phyloP scores from a whole-genome alignment of 306 rosid genomes.

The Castanea mollissima region DNA sequence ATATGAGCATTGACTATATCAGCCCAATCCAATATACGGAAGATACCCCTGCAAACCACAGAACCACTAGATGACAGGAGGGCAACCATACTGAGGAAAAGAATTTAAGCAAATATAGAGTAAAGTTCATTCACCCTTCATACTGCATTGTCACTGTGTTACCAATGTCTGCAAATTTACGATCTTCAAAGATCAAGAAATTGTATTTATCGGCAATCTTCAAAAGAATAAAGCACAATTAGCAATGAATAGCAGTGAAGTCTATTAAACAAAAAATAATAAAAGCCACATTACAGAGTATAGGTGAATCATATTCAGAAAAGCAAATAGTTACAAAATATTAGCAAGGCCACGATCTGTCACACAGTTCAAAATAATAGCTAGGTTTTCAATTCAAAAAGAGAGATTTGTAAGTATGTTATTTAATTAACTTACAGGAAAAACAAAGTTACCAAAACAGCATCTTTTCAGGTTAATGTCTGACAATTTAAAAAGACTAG shows the following conservation, averaged over 20 bases:
- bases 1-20: constrained; percentile 91
- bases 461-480: no score
- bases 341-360: not conserved
- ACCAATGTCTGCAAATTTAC: constrained; percentile 93
- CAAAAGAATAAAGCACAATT: constrained; percentile 27
- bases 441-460: not conserved
- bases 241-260: constrained; percentile 16
- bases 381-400: not conserved
- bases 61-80: constrained; percentile 9
- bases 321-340: not conserved
- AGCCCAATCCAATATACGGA: constrained; percentile 92
- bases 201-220: constrained; percentile 85
- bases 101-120: not conserved
- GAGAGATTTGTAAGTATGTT: not conserved
- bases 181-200: constrained; percentile 93
- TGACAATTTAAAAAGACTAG: no score
- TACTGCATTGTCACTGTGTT: constrained; percentile 94
- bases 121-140: constrained; percentile 60
- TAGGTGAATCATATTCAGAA: not conserved
- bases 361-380: not conserved
- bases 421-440: not conserved
- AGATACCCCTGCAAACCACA: constrained; percentile 63
- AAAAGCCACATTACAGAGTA: not conserved
- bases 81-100: constrained; percentile 8
- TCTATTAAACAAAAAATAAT: constrained; percentile 5